Base-by-base conservation (phyloP, 768 basidiomycete genomes). In the Lyophyllum atratum region DNA sequence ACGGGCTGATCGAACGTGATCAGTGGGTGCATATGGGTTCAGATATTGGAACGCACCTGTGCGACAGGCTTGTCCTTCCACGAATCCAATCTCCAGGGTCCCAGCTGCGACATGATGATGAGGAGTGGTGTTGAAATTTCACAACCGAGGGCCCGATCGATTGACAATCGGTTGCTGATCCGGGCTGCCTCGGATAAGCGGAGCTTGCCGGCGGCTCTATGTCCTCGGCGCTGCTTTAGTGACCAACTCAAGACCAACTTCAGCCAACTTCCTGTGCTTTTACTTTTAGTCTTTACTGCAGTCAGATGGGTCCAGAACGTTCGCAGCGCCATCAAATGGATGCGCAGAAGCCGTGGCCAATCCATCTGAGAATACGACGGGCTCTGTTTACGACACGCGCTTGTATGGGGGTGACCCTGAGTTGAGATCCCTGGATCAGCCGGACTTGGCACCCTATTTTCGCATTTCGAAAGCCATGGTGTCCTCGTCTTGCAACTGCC, bases 21-120 rank as follows among this genome's bases (percentile, higher is more conserved):
- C 25, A 28, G 24, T 9, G n/a, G n/a, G 37, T 49, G 47, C 37
- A 28, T 25, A 34, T 19, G 4, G 33, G 39, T 10, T 22, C 47
- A 8, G 45, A 52, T 0, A 25, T 31, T 11, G 14, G n/a, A 22
- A 8, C 72, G 57, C 48, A 88, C 89, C 81, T 95, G 93, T 7
- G 90, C 89, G 17, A 89, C 81, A 9, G 83, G 80, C 68, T 88
- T 92, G 17, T 77, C 74, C 70, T 80, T 86, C 95, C 95, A 98
- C 1, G 90, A 91, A 1, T 81, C 82, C 0, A 91, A 88, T 0
- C 82, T 72, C 95, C 95, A 95, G 4, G 60, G 42, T 19, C 11
- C 6, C 22, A 5, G 8, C 6, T 19, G n/a, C 15, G 43, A 44
- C 43, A 44, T 44, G 22, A 44, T 24, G 21, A 24, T 24, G 43